phyloP scores from a whole-genome alignment of 495 filamentous ascomycete genomes.

The Trichoderma parareesei region DNA sequence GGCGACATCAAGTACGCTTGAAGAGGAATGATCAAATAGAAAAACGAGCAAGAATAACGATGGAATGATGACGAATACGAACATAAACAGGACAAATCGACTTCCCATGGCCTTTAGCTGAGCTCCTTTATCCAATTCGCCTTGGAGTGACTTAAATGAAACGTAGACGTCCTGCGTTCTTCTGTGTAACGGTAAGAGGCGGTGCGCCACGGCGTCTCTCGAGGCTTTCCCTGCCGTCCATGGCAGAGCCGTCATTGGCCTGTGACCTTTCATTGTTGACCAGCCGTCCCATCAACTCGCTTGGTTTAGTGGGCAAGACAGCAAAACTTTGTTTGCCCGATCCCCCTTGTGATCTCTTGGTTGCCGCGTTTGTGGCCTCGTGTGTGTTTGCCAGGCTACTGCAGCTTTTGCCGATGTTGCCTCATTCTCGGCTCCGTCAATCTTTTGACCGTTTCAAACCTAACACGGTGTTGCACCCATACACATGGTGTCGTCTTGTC shows the following conservation, averaged over 20 bases:
- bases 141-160: too few species aligned
- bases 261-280: background rate
- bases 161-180: background rate
- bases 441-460: background rate
- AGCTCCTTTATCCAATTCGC: too few species aligned
- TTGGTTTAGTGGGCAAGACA: background rate
- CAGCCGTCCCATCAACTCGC: background rate
- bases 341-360: background rate
- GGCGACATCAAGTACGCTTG: conserved; percentile 6
- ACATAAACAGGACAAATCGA: background rate
- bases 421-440: background rate
- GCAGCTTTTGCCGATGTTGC: background rate
- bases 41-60: background rate
- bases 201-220: background rate
- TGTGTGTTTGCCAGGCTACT: background rate
- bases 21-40: background rate
- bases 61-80: background rate
- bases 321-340: background rate
- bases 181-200: background rate
- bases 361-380: background rate
- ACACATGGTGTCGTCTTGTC: background rate
- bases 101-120: background rate
- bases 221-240: background rate
- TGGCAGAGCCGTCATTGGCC: background rate
- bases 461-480: background rate